Conservation (phyloP, 202 grass and related monocot species). For the Sporobolus alterniflorus region DNA sequence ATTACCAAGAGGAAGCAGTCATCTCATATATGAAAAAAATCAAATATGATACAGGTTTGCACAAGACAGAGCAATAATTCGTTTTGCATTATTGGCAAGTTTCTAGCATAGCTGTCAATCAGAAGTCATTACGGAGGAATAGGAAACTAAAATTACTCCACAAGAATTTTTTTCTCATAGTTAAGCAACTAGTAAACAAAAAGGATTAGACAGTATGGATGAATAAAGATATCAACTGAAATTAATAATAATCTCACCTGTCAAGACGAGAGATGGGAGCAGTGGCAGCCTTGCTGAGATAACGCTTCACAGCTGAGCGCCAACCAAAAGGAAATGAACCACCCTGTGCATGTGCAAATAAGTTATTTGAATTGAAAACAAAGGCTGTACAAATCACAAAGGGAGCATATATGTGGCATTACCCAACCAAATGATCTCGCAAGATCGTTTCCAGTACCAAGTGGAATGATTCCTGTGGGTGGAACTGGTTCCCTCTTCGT, state of each 20-base stretch:
- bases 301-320: constrained; percentile 86
- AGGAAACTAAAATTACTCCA: neutral
- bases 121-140: neutral
- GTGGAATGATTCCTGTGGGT: constrained; percentile 94
- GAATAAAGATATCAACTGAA: neutral
- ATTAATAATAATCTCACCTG: constrained; percentile 49
- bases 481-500: constrained; percentile 84
- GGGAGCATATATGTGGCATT: constrained; percentile 37
- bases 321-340: constrained; percentile 97
- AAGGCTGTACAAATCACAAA: constrained; percentile 14
- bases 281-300: constrained; percentile 65
- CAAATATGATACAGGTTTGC: constrained; percentile 17
- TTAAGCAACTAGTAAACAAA: constrained; percentile 15
- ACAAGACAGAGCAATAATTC: neutral
- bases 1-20: neutral
- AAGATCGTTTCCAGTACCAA: constrained; percentile 97
- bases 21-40: neutral
- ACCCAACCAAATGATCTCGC: constrained; percentile 98
- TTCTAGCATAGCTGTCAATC: neutral
- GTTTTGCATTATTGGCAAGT: neutral
- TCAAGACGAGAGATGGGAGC: constrained; percentile 72
- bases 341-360: constrained; percentile 60
- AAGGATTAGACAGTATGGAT: constrained; percentile 1
- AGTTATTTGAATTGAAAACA: constrained; percentile 33
- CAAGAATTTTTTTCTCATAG: neutral